These are phyloP conservation scores for Quercus mongolica DNA, from an alignment of 306 rosid genomes.

Conservation along the genomic window DNA sequence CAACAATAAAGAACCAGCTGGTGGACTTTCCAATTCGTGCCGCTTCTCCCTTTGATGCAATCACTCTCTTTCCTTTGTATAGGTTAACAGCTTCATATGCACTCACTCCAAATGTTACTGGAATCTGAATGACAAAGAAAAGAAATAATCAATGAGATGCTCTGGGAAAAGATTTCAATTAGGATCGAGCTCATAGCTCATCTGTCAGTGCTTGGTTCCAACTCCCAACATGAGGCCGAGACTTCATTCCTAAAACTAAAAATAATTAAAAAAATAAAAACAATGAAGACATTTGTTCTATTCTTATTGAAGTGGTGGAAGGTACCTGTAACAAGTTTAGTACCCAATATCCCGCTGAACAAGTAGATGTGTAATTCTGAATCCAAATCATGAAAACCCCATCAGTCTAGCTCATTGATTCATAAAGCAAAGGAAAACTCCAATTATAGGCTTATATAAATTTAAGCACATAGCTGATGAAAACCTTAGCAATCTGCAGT, in stretches of 20 bases:
- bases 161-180: not conserved
- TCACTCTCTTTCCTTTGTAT: constrained; percentile 61
- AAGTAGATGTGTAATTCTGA: constrained; percentile 49
- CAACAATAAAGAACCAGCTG: constrained; percentile 55
- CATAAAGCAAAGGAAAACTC: constrained; percentile 4
- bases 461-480: not conserved
- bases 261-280: not conserved
- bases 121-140: constrained; percentile 49
- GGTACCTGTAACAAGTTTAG: constrained; percentile 57
- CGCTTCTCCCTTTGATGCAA: constrained; percentile 62
- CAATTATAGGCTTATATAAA: not conserved
- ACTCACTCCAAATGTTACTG: constrained; percentile 66
- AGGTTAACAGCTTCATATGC: constrained; percentile 62
- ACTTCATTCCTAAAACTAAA: too few relatives aligned
- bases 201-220: not conserved
- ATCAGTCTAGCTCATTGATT: not conserved
- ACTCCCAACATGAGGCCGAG: too few relatives aligned
- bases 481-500: constrained; percentile 77
- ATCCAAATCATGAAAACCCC: not conserved
- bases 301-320: not conserved
- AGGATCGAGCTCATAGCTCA: not conserved
- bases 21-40: constrained; percentile 33
- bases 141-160: not conserved
- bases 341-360: constrained; percentile 52
- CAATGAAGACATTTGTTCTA: not conserved